Conservation (phyloP, 1,139 yeast genomes). For the Ogataea hybrid region DNA sequence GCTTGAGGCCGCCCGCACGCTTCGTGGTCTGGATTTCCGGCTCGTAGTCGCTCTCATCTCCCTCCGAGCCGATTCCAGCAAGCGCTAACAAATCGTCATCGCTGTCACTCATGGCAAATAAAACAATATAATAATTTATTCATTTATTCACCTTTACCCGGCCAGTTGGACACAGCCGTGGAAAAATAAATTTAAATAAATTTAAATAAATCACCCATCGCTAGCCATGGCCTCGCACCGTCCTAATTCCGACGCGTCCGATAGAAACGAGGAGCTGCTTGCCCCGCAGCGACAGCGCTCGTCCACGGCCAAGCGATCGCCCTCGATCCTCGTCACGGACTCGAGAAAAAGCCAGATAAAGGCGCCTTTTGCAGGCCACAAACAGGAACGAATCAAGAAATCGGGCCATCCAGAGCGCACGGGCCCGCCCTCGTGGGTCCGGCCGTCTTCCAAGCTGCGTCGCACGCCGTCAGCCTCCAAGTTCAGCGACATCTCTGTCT, state of each 20-base stretch:
- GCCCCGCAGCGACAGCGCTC: constrained; percentile 12
- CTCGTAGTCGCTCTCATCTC: constrained; percentile 31
- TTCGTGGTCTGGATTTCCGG: constrained; percentile 27
- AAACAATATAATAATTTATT: background rate
- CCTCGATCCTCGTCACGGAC: constrained; percentile 91
- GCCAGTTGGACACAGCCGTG: constrained; percentile 3
- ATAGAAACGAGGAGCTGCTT: background rate
- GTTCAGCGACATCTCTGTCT: constrained; percentile 70
- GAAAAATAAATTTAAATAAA: background rate
- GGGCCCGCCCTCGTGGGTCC: constrained; percentile 12
- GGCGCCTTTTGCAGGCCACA: constrained; percentile 85
- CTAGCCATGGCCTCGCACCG: constrained; percentile 1
- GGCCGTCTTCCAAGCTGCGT: constrained; percentile 14
- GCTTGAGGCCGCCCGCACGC: constrained; percentile 17
- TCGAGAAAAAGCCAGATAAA: constrained; percentile 55
- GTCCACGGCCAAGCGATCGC: constrained; percentile 82
- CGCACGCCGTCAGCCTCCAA: constrained; percentile 32
- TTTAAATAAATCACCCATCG: no score
- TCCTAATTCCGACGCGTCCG: background rate
- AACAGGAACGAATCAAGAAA: constrained; percentile 29
- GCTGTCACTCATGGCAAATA: constrained; percentile 48
- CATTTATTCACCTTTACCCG: constrained; percentile 3
- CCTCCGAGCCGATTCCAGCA: constrained; percentile 65
- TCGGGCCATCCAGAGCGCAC: constrained; percentile 16
- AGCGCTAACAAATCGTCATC: constrained; percentile 90